Base-by-base conservation (phyloP, 768 basidiomycete genomes). In the Pleurotus salmoneostramineus region DNA sequence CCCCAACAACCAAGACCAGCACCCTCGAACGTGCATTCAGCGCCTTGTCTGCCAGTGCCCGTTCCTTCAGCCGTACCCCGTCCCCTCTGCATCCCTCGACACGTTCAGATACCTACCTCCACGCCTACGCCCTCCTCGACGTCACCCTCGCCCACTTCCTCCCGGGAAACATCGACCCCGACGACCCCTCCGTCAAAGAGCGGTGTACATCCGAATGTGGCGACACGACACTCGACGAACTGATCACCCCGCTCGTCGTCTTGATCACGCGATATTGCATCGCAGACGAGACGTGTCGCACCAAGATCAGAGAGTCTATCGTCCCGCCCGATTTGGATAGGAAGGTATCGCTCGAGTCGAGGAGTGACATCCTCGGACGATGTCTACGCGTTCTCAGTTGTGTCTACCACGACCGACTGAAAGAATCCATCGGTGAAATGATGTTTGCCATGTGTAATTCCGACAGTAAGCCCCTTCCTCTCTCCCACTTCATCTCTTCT, bases 401-500 rank as follows among this genome's bases (percentile, higher is more conserved):
- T 59, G 81, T 94, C 2, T 88, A 91, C 63, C 87, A 95, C 63
- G 66, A 78, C 1, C 78, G 87, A 45, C 71, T 92, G 60, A 91
- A 93, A 65, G 83, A 85, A 63, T 77, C 89, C 11, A 81, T 89
- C 3, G 95, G 95, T 7, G 95, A 98, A 73, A 77, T 98, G 78
- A 71, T 98, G 14, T 98, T 81, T 70, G 84, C 88, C 0, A 78
- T 94, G 64, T 91, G 90, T 62, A 88, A 92, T 61, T 86, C 83
- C 2, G 87, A 97, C 71, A 75, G 79, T 79, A 59, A 56, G 73
- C 60, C 8, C 27, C 11, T 33, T n/a, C 46, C 8, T 17, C 6
- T 12, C 17, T 14, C 6, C 7, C 35, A n/a, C 12, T 56, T 11
- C 21, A 50, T 50, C 15, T 12, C 6, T 31, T 17, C 1, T 49